phyloP scores from a whole-genome alignment of 2,329 filamentous ascomycete genomes.

The Emmonsiellopsis sp. region DNA sequence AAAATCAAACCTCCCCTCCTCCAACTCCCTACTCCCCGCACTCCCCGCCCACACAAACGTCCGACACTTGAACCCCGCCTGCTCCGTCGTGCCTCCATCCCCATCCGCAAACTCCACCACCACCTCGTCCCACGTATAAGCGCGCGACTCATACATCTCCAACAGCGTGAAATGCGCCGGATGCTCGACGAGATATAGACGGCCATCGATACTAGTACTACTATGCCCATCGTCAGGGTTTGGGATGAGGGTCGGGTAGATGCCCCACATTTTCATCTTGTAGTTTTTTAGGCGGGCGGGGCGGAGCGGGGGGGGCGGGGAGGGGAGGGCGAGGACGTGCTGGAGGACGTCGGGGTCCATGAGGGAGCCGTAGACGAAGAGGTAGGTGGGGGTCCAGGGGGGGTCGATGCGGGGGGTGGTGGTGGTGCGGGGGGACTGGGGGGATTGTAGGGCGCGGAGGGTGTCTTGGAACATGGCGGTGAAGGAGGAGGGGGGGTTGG shows the following conservation, averaged over 20 bases:
- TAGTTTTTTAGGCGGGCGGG: slow-evolving; percentile 6
- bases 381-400: slow-evolving; percentile 1
- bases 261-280: slow-evolving; percentile 10
- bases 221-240: background rate
- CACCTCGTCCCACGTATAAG: slow-evolving; percentile 6
- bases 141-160: slow-evolving; percentile 8
- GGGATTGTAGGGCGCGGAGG: background rate
- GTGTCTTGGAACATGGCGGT: background rate
- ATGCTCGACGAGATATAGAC: slow-evolving; percentile 5
- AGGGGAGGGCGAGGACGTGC: slow-evolving; percentile 2
- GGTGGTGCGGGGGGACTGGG: background rate
- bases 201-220: slow-evolving; percentile 1
- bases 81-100: background rate
- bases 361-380: slow-evolving; percentile 11
- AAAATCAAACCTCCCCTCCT: slow-evolving; percentile 6
- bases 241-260: slow-evolving; percentile 7
- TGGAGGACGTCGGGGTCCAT: slow-evolving; percentile 10
- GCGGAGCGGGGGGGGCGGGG: slow-evolving; percentile 1
- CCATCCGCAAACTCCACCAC: slow-evolving; percentile 5
- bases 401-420: background rate
- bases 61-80: slow-evolving; percentile 6
- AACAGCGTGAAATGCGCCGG: slow-evolving; percentile 5
- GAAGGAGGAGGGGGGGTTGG: background rate
- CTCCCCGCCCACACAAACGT: slow-evolving; percentile 8
- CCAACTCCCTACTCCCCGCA: slow-evolving; percentile 2